A percentile compares a stretch with the other conserved stretches of the same genome.
These are phyloP conservation scores for Poa pratensis DNA, from an alignment of 176 grass and related monocot genomes.

Conservation along the genomic window DNA sequence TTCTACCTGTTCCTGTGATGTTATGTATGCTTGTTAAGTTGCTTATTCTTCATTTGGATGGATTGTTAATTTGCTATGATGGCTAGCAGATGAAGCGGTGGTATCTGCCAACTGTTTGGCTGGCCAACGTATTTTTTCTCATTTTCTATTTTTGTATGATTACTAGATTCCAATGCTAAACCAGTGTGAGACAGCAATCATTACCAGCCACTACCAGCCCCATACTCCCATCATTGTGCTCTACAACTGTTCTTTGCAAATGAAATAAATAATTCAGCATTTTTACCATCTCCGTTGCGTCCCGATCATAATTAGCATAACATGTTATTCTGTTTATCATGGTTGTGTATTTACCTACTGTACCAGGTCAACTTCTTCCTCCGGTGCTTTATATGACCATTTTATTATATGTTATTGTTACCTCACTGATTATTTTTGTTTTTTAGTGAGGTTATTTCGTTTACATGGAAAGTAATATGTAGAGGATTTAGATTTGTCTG, in stretches of 20 bases:
- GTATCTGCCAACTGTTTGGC: slow-evolving; percentile 46
- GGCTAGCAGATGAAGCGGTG: slow-evolving; percentile 37
- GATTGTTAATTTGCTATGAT: slow-evolving; percentile 45
- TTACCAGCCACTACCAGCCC: slow-evolving; percentile 21
- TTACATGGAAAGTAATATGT: background rate
- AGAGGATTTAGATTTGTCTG: background rate
- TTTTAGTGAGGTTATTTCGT: background rate
- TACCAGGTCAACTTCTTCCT: background rate
- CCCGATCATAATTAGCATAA: background rate
- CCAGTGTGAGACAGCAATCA: slow-evolving; percentile 47
- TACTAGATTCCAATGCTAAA: slow-evolving; percentile 47
- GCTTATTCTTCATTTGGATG: slow-evolving; percentile 34
- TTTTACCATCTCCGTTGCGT: background rate
- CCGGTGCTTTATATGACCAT: slow-evolving; percentile 24
- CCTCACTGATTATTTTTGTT: background rate
- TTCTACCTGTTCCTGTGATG: slow-evolving; percentile 37
- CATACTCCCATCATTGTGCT: slow-evolving; percentile 42
- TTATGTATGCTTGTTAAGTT: slow-evolving; percentile 32
- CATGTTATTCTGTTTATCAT: background rate
- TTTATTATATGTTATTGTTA: background rate
- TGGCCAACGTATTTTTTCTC: slow-evolving; percentile 21
- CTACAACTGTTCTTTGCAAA: slow-evolving; percentile 8
- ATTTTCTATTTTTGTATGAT: slow-evolving; percentile 19
- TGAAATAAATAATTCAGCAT: background rate
- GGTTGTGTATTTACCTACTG: background rate